Conservation (phyloP, 441 rosid genomes). For the Croton laevigatus region DNA sequence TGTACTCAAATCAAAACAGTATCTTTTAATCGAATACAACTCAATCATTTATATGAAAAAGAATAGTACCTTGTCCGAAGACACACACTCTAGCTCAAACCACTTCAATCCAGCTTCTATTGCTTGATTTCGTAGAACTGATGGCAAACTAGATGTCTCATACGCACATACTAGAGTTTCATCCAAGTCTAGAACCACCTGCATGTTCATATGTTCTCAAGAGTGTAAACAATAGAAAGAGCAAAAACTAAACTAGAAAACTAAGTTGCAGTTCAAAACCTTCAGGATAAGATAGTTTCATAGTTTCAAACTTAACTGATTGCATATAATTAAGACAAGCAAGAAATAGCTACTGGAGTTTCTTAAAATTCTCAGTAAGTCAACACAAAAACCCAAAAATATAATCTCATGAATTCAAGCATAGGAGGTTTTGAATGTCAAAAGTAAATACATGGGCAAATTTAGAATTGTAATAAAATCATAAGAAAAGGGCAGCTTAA, state of each 20-base stretch:
- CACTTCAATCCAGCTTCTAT: conserved; percentile 71
- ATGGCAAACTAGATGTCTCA: conserved; percentile 76
- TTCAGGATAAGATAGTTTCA: background rate
- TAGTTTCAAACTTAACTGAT: background rate
- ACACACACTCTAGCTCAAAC: conserved; percentile 78
- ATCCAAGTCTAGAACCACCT: conserved; percentile 96
- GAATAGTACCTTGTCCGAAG: conserved; percentile 72
- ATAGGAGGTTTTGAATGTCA: background rate
- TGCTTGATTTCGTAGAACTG: conserved; percentile 55
- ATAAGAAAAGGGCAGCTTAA: too few species aligned
- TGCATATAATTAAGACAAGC: background rate
- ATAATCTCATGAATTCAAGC: background rate
- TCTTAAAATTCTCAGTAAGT: background rate
- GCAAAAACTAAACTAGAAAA: background rate
- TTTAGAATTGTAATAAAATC: too few species aligned
- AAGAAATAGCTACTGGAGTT: background rate
- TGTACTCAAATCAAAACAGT: conserved; percentile 29
- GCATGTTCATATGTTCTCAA: background rate
- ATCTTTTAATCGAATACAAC: conserved; percentile 9
- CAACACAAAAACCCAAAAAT: background rate
- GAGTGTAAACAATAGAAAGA: background rate
- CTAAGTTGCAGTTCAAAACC: background rate
- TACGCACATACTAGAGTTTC: conserved; percentile 89
- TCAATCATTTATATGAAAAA: conserved; percentile 1
- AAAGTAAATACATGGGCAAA: too few species aligned